A percentile compares a stretch with the other conserved stretches of the same genome.
phyloP scores from a whole-genome alignment of 2,329 filamentous ascomycete genomes.

The Pseudocercospora eumusae region DNA sequence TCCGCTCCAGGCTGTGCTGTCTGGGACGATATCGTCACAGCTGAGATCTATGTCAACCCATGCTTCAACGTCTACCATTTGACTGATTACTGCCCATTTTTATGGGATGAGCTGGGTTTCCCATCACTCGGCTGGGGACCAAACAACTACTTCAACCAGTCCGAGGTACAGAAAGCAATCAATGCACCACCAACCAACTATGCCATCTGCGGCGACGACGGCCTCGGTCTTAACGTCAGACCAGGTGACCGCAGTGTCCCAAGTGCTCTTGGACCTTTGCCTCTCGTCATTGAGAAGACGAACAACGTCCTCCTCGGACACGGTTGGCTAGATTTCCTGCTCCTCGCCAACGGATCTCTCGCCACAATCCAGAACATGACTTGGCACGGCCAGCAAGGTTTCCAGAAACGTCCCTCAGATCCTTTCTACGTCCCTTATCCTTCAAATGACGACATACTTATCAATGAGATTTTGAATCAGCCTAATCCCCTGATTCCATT shows the following conservation, averaged over 20 bases:
- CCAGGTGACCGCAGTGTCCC: conserved; percentile 1
- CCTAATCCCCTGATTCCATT: not conserved
- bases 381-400: conserved; percentile 36
- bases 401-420: conserved; percentile 28
- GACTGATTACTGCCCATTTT: conserved; percentile 33
- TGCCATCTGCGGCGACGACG: conserved; percentile 31
- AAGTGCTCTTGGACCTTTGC: conserved; percentile 5
- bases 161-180: conserved; percentile 39
- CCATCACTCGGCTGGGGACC: conserved; percentile 12
- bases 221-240: conserved; percentile 14
- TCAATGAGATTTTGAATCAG: conserved; percentile 3
- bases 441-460: conserved; percentile 1
- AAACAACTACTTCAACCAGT: conserved; percentile 37
- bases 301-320: conserved; percentile 37
- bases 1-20: conserved; percentile 35
- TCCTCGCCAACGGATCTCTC: conserved; percentile 34
- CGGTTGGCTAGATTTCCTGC: conserved; percentile 32
- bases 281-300: conserved; percentile 34
- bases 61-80: conserved; percentile 40
- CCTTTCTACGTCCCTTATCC: conserved; percentile 34
- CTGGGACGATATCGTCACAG: conserved; percentile 37
- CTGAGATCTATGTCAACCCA: conserved; percentile 35
- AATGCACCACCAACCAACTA: conserved; percentile 37
- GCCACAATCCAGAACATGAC: conserved; percentile 37
- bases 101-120: conserved; percentile 27